Conservation (phyloP, 495 filamentous ascomycete species). For the Hypoxylon intermedium region DNA sequence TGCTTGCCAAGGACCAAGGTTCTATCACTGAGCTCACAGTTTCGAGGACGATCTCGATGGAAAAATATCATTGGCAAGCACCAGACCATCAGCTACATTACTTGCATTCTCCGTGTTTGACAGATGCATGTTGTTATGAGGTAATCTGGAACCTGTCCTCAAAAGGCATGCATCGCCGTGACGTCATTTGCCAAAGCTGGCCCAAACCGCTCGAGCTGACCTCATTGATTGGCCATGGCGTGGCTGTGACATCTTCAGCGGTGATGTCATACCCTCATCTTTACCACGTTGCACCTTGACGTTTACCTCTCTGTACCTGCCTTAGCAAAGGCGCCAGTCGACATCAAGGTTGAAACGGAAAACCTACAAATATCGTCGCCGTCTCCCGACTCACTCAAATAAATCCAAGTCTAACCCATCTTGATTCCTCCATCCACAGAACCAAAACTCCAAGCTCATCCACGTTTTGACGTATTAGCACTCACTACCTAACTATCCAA, state of each 20-base stretch:
- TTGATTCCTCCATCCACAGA: not conserved
- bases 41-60: too few species aligned
- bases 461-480: not conserved
- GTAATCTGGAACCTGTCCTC: not conserved
- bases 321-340: not conserved
- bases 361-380: constrained; percentile 4
- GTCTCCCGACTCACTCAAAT: not conserved
- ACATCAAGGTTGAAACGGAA: not conserved
- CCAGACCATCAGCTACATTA: too few species aligned
- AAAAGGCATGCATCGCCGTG: not conserved
- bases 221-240: constrained; percentile 12
- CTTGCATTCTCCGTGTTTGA: not conserved
- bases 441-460: not conserved
- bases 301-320: constrained; percentile 1
- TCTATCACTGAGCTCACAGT: too few species aligned
- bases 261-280: constrained; percentile 32
- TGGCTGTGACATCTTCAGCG: constrained; percentile 9
- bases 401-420: not conserved
- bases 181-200: constrained; percentile 1
- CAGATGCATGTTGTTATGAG: not conserved
- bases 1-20: too few species aligned
- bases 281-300: constrained; percentile 11
- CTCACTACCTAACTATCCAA: not conserved
- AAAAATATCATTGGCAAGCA: too few species aligned
- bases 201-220: not conserved